Conservation (phyloP, 2,329 filamentous ascomycete genomes). For the Stachybotrys chartarum region DNA sequence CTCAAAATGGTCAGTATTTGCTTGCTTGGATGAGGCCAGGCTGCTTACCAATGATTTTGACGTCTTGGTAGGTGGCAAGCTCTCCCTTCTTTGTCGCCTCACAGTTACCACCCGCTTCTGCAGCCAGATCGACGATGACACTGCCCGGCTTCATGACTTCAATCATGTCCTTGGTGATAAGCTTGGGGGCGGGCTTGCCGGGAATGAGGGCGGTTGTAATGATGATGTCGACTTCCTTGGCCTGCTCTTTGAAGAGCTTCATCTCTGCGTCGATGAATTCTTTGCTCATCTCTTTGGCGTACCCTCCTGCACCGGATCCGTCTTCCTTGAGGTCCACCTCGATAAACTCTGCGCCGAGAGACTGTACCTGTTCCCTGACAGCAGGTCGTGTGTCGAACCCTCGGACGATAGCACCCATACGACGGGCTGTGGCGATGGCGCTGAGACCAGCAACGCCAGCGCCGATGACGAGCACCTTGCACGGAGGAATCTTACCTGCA, state of each 20-base stretch:
- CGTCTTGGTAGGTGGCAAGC: constrained; percentile 63
- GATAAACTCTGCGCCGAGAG: constrained; percentile 81
- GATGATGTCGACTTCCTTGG: constrained; percentile 82
- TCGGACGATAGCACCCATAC: constrained; percentile 82
- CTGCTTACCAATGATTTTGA: constrained; percentile 70
- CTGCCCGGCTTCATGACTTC: constrained; percentile 85
- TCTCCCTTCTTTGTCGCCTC: constrained; percentile 72
- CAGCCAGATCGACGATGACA: constrained; percentile 80
- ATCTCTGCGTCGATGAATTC: constrained; percentile 91
- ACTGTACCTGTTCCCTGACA: constrained; percentile 83
- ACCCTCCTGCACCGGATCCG: constrained; percentile 76
- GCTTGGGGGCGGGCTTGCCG: constrained; percentile 71
- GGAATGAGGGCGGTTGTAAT: constrained; percentile 91
- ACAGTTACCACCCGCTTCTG: constrained; percentile 84
- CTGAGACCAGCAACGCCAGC: constrained; percentile 84
- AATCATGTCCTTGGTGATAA: constrained; percentile 76
- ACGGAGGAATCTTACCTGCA: constrained; percentile 82
- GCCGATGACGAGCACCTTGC: constrained; percentile 85
- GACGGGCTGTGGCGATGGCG: constrained; percentile 78
- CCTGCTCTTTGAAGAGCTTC: constrained; percentile 85
- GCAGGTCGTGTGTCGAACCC: constrained; percentile 90
- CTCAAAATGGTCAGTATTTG: constrained; percentile 21
- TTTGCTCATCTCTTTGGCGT: constrained; percentile 91
- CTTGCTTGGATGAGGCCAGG: neutral
- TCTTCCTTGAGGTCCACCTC: constrained; percentile 82